Conservation (phyloP, 352 stramenopile genomes). For the Phytophthora fragariaefolia region DNA sequence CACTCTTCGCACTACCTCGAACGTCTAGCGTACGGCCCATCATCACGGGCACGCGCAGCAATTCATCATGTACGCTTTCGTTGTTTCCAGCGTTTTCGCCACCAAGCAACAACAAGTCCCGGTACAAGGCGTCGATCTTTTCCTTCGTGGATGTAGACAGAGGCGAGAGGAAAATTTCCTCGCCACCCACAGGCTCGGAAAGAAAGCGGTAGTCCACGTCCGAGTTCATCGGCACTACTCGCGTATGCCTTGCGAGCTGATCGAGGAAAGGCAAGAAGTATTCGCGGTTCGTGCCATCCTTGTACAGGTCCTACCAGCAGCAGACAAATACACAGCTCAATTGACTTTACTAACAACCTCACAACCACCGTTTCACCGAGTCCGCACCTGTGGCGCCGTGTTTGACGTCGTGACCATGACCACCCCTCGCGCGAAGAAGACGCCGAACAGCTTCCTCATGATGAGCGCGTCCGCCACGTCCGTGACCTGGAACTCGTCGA, state of each 20-base stretch:
- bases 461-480: slow-evolving; percentile 98
- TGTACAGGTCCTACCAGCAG: slow-evolving; percentile 90
- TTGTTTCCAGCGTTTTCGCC: slow-evolving; percentile 7
- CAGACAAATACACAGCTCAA: slow-evolving; percentile 4
- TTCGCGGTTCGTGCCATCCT: slow-evolving; percentile 94
- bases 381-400: slow-evolving; percentile 63
- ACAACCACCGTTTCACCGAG: neutral
- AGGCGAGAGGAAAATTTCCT: slow-evolving; percentile 67
- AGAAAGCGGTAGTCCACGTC: slow-evolving; percentile 79
- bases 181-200: slow-evolving; percentile 34
- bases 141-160: slow-evolving; percentile 38
- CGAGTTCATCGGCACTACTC: slow-evolving; percentile 72
- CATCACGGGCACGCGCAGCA: slow-evolving; percentile 75
- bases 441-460: slow-evolving; percentile 94
- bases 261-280: slow-evolving; percentile 98
- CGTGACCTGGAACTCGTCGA: slow-evolving; percentile 99
- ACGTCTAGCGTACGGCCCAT: slow-evolving; percentile 76
- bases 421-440: slow-evolving; percentile 89
- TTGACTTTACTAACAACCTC: neutral
- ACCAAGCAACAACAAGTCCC: slow-evolving; percentile 32
- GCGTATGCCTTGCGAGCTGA: slow-evolving; percentile 91
- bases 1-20: slow-evolving; percentile 38
- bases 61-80: slow-evolving; percentile 25
- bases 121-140: slow-evolving; percentile 57
- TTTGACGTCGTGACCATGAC: slow-evolving; percentile 98